These are phyloP conservation scores for Cucurbitaria berberidis DNA, from an alignment of 2,329 filamentous ascomycete species.

Conservation along the genomic window DNA sequence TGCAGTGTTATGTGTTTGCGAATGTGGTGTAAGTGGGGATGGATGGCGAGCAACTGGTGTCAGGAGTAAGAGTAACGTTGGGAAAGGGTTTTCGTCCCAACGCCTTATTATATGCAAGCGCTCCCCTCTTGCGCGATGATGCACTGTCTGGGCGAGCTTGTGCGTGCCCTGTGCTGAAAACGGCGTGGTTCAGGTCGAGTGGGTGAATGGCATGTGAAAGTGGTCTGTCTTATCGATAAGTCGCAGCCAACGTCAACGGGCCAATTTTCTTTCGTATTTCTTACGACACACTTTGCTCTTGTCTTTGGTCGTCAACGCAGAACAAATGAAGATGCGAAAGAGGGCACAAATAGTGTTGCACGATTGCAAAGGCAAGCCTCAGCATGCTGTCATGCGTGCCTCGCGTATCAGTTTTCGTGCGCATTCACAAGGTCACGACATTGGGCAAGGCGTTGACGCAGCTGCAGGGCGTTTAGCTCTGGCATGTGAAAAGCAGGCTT, in stretches of 20 bases:
- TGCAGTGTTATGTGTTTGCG: constrained; percentile 3
- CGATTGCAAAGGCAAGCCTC: constrained; percentile 1
- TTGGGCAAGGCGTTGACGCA: constrained; percentile 22
- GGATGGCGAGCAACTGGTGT: constrained; percentile 11
- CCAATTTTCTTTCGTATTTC: not conserved
- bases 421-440: constrained; percentile 18
- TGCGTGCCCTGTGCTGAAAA: constrained; percentile 27
- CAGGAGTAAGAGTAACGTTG: constrained; percentile 14
- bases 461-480: constrained; percentile 16
- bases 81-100: constrained; percentile 8
- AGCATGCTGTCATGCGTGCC: constrained; percentile 9
- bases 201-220: constrained; percentile 36
- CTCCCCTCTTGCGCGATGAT: constrained; percentile 20
- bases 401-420: constrained; percentile 8
- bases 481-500: constrained; percentile 35
- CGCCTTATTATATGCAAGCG: constrained; percentile 34
- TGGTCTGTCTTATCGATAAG: constrained; percentile 30
- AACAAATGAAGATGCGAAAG: not conserved
- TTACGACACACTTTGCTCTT: not conserved
- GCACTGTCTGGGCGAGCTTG: constrained; percentile 21
- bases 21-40: constrained; percentile 9
- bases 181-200: constrained; percentile 20
- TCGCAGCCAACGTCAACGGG: not conserved
- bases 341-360: constrained; percentile 5
- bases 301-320: not conserved